phyloP scores from a whole-genome alignment of 2,329 filamentous ascomycete genomes.

The Calonectria naviculata region DNA sequence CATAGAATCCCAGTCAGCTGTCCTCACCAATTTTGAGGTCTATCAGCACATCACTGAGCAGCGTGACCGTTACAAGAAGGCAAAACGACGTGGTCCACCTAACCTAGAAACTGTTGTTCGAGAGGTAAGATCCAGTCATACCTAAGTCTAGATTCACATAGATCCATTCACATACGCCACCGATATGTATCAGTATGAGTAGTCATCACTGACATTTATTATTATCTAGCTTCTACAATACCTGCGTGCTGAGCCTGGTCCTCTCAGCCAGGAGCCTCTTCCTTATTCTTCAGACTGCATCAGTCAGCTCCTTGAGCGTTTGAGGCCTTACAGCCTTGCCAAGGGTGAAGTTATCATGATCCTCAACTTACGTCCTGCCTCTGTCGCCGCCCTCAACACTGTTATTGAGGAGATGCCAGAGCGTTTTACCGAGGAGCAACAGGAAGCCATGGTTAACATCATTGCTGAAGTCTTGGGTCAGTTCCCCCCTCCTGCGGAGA shows the following conservation, averaged over 20 bases:
- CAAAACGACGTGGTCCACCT: slow-evolving; percentile 62
- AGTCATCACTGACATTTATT: slow-evolving; percentile 12
- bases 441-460: slow-evolving; percentile 66
- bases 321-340: slow-evolving; percentile 69
- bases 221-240: slow-evolving; percentile 68
- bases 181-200: neutral
- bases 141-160: neutral
- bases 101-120: slow-evolving; percentile 71
- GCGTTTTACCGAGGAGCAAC: slow-evolving; percentile 69
- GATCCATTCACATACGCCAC: neutral
- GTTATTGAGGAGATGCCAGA: slow-evolving; percentile 74
- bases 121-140: slow-evolving; percentile 62
- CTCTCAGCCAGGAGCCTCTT: slow-evolving; percentile 64
- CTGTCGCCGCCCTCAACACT: slow-evolving; percentile 67
- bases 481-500: slow-evolving; percentile 49
- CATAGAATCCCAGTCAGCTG: slow-evolving; percentile 75
- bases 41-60: slow-evolving; percentile 72
- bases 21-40: slow-evolving; percentile 80
- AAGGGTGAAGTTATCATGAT: slow-evolving; percentile 78
- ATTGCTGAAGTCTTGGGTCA: slow-evolving; percentile 69
- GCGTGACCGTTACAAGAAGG: slow-evolving; percentile 61
- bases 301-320: slow-evolving; percentile 61
- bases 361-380: slow-evolving; percentile 71
- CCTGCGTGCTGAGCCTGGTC: slow-evolving; percentile 64
- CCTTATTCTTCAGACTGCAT: slow-evolving; percentile 66